Evolutionary conservation across 495 filamentous ascomycete species (phyloP).

Genomic region (Penicillium ucsense): DNA sequence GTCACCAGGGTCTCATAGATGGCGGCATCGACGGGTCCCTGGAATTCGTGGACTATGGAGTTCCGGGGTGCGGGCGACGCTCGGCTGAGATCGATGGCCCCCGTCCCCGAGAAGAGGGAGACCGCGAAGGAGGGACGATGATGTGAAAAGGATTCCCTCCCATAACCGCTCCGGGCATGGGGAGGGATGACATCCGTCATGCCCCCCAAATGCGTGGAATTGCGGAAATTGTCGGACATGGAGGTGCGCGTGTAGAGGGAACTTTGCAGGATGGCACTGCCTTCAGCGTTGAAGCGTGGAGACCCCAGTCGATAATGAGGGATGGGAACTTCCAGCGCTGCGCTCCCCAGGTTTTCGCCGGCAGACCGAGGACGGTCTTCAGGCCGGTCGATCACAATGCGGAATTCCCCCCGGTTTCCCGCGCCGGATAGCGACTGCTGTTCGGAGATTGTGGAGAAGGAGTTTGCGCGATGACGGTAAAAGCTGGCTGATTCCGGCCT

Average conservation of each 20-base stretch:
- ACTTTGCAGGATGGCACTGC: constrained; percentile 71
- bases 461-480: constrained; percentile 46
- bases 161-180: constrained; percentile 11
- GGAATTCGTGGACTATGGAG: constrained; percentile 34
- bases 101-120: constrained; percentile 41
- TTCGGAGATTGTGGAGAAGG: constrained; percentile 54
- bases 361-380: constrained; percentile 57
- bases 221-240: constrained; percentile 43
- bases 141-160: constrained; percentile 16
- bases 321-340: constrained; percentile 67
- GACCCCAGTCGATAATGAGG: constrained; percentile 81
- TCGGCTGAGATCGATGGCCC: constrained; percentile 27
- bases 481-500: constrained; percentile 15
- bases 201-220: constrained; percentile 32
- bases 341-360: constrained; percentile 43
- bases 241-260: constrained; percentile 52
- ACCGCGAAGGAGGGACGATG: constrained; percentile 28
- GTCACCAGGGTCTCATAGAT: constrained; percentile 76
- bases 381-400: constrained; percentile 75
- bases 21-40: constrained; percentile 39
- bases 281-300: constrained; percentile 67
- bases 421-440: constrained; percentile 24
- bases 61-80: constrained; percentile 22
- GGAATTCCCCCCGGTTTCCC: constrained; percentile 51
- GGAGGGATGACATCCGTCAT: constrained; percentile 14